These are phyloP conservation scores for Oryza longistaminata DNA, from an alignment of 176 grass and related monocot species.

Conservation along the genomic window DNA sequence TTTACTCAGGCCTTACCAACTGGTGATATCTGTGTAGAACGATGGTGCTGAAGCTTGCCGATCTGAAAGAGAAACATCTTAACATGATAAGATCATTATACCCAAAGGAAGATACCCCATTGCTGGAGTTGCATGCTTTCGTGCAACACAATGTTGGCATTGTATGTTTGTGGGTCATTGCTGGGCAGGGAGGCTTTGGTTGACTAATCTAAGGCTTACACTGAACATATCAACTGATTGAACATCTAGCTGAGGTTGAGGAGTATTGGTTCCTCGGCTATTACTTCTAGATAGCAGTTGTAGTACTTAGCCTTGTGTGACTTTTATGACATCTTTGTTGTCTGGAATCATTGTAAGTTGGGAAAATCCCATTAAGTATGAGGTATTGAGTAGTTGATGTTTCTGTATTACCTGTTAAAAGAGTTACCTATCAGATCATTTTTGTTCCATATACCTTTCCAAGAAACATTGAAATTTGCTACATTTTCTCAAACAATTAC, in stretches of 20 bases:
- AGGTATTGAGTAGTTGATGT: conserved; percentile 27
- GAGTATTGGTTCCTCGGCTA: conserved; percentile 50
- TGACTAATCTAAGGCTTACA: conserved; percentile 77
- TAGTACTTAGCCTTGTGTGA: conserved; percentile 23
- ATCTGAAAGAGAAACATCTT: conserved; percentile 45
- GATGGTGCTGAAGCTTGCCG: conserved; percentile 51
- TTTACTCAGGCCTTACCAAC: conserved; percentile 36
- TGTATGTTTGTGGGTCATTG: conserved; percentile 73
- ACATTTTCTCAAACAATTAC: not conserved
- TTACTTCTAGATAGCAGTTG: conserved; percentile 47
- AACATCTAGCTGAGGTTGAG: conserved; percentile 72
- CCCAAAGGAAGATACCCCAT: conserved; percentile 45
- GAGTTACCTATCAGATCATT: conserved; percentile 3
- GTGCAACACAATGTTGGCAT: conserved; percentile 64
- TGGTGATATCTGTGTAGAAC: conserved; percentile 37
- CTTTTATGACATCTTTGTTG: conserved; percentile 22
- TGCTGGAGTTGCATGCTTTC: conserved; percentile 74
- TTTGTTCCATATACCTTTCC: conserved; percentile 33
- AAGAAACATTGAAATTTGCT: conserved; percentile 30
- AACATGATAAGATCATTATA: conserved; percentile 39
- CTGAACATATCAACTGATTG: conserved; percentile 85
- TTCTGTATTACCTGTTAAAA: conserved; percentile 35
- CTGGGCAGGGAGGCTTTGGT: conserved; percentile 76
- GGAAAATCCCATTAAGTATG: conserved; percentile 30
- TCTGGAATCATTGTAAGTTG: conserved; percentile 37